Evolutionary conservation across 2,329 filamentous ascomycete species (phyloP).

Genomic region (Penicillium capsulatum): DNA sequence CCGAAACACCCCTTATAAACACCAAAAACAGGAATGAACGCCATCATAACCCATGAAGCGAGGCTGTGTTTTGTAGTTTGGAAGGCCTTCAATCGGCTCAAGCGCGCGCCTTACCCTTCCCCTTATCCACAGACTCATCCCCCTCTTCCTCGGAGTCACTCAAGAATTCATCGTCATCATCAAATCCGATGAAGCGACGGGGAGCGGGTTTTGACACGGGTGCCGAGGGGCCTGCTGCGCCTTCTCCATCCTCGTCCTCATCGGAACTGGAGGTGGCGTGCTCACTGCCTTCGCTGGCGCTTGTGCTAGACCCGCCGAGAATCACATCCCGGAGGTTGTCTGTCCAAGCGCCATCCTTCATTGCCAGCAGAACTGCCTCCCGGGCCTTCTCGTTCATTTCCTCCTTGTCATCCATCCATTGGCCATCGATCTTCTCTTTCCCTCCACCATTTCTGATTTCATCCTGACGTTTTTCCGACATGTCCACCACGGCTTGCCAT

Average conservation of each 20-base stretch:
- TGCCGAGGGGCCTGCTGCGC: conserved; percentile 24
- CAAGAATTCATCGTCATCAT: conserved; percentile 48
- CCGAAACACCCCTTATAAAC: conserved; percentile 3
- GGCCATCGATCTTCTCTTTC: conserved; percentile 68
- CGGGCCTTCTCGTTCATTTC: conserved; percentile 79
- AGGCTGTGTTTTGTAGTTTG: conserved; percentile 3
- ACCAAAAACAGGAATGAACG: conserved; percentile 11
- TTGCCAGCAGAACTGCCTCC: conserved; percentile 68
- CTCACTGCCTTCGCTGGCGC: conserved; percentile 39
- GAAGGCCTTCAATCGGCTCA: conserved; percentile 9
- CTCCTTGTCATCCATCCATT: conserved; percentile 94
- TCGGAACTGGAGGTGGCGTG: conserved; percentile 30
- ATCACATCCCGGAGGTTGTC: conserved; percentile 40
- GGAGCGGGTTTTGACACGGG: conserved; percentile 26
- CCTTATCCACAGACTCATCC: conserved; percentile 31
- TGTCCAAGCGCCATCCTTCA: conserved; percentile 57
- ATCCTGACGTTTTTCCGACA: conserved; percentile 75
- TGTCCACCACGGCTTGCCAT: conserved; percentile 84
- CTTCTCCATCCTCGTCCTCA: conserved; percentile 37
- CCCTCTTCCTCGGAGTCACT: conserved; percentile 39
- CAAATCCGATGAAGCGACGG: conserved; percentile 45
- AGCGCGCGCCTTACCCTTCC: conserved; percentile 34
- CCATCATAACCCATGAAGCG: conserved; percentile 17
- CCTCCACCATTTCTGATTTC: conserved; percentile 72
- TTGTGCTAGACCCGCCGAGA: conserved; percentile 36